A percentile compares a stretch with the other conserved stretches of the same genome.
phyloP scores from a whole-genome alignment of 345 rosid genomes.

The Cochlearia excelsa region DNA sequence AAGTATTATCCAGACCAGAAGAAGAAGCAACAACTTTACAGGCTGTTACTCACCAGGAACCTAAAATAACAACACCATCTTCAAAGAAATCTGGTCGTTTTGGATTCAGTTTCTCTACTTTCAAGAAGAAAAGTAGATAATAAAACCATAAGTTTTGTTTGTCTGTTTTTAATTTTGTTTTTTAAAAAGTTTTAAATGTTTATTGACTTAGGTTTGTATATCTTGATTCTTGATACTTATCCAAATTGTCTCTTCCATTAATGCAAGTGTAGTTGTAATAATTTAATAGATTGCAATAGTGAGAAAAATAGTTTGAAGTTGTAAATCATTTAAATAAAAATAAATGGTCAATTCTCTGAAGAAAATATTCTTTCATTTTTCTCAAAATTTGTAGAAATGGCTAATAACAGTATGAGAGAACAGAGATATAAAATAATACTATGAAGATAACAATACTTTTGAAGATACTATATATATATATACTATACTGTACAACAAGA shows the following conservation, averaged over 20 bases:
- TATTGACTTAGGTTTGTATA: constrained; percentile 10
- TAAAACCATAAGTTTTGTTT: not conserved
- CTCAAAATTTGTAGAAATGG: too few relatives aligned
- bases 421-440: too few relatives aligned
- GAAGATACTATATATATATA: constrained; percentile 4
- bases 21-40: constrained; percentile 21
- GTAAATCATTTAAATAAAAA: too few relatives aligned
- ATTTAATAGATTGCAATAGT: too few relatives aligned
- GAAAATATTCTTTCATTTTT: too few relatives aligned
- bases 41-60: constrained; percentile 19
- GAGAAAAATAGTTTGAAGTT: too few relatives aligned
- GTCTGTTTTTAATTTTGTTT: constrained; percentile 6
- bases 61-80: constrained; percentile 23
- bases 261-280: too few relatives aligned
- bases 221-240: too few relatives aligned
- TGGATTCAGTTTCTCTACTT: constrained; percentile 26
- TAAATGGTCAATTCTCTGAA: too few relatives aligned
- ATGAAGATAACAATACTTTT: constrained; percentile 1
- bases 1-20: constrained; percentile 27
- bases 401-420: not conserved
- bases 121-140: constrained; percentile 41
- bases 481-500: constrained; percentile 23
- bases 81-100: constrained; percentile 42
- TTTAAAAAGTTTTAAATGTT: not conserved
- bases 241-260: too few relatives aligned